Conservation (phyloP, 345 rosid species). For the Zanthoxylum bungeanum region DNA sequence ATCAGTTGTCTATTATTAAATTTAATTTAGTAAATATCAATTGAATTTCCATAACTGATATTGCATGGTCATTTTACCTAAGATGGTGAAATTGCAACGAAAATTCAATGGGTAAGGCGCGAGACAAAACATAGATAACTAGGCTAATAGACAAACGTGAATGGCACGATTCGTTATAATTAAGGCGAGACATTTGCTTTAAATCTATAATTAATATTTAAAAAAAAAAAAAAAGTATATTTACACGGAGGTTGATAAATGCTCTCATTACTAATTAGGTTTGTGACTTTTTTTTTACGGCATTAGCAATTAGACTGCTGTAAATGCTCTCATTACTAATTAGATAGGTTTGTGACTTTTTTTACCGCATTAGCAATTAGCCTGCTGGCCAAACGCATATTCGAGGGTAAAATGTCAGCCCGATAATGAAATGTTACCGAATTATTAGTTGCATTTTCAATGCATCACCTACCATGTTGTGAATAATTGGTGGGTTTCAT, state of each 20-base stretch:
- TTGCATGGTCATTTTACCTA: not conserved
- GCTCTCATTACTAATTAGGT: not conserved
- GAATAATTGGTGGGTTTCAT: too few relatives aligned
- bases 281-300: not conserved
- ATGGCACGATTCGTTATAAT: not conserved
- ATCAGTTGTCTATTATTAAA: too few relatives aligned
- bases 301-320: too few relatives aligned
- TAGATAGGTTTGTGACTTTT: not conserved
- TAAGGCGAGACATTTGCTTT: not conserved
- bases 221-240: not conserved
- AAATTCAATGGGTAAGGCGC: not conserved
- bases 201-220: not conserved
- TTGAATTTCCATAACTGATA: too few relatives aligned
- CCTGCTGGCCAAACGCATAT: not conserved
- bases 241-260: not conserved
- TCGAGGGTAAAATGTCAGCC: not conserved
- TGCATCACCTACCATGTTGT: too few relatives aligned
- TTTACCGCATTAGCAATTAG: not conserved
- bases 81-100: not conserved
- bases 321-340: not conserved
- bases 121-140: not conserved
- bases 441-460: not conserved
- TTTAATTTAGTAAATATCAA: too few relatives aligned
- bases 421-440: slow-evolving; percentile 9
- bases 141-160: not conserved